phyloP scores from a whole-genome alignment of 2,329 filamentous ascomycete genomes.

The Dothistroma septosporum region DNA sequence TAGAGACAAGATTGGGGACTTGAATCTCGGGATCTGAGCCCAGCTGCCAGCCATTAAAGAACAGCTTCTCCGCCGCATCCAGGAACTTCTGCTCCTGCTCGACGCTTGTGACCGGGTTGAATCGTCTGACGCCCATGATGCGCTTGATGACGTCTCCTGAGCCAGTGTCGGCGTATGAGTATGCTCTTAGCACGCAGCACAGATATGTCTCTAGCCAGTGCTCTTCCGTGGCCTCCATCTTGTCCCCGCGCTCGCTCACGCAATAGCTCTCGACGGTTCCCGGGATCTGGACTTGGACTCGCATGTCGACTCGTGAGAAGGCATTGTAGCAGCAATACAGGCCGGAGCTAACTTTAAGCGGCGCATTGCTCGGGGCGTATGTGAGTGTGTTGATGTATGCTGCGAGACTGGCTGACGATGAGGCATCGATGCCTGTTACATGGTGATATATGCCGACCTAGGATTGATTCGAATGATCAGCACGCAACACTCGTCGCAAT shows the following conservation, averaged over 20 bases:
- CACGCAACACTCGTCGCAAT: neutral
- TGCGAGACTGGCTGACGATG: constrained; percentile 91
- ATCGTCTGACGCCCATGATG: constrained; percentile 92
- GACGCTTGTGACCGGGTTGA: constrained; percentile 98
- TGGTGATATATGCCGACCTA: constrained; percentile 94
- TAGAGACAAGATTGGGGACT: constrained; percentile 93
- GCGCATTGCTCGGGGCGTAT: constrained; percentile 78
- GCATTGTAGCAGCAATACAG: constrained; percentile 99
- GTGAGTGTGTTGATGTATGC: constrained; percentile 98
- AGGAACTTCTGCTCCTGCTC: constrained; percentile 96
- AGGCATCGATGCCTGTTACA: constrained; percentile 94
- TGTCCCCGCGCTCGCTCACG: constrained; percentile 93
- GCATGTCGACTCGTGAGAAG: constrained; percentile 96
- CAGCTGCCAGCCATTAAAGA: constrained; percentile 92
- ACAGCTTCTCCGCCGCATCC: constrained; percentile 87
- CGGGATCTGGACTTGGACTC: constrained; percentile 94
- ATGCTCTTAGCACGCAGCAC: constrained; percentile 88
- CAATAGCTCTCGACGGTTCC: constrained; percentile 96
- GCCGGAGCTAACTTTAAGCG: constrained; percentile 87
- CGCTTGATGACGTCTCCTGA: constrained; percentile 92
- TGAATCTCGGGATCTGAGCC: constrained; percentile 97
- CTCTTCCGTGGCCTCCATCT: constrained; percentile 85
- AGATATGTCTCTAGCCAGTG: constrained; percentile 97
- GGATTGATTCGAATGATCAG: constrained; percentile 11
- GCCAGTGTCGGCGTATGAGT: constrained; percentile 94